These are phyloP conservation scores for Camillea tinctor DNA, from an alignment of 2,329 filamentous ascomycete genomes.

Conservation along the genomic window DNA sequence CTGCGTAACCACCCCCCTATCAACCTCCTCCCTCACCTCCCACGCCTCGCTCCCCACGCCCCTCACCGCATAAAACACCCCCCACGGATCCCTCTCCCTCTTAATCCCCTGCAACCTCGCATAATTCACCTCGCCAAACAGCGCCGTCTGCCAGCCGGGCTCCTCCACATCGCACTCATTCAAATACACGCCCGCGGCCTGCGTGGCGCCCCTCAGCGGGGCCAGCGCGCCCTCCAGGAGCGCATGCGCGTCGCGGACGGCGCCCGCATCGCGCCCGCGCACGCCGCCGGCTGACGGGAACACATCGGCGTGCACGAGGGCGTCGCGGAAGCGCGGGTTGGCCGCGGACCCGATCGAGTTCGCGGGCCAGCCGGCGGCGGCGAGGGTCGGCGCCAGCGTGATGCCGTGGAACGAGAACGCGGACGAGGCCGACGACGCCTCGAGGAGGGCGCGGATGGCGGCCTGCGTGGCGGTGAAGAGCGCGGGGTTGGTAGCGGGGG, in stretches of 20 bases:
- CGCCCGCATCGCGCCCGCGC: constrained; percentile 21
- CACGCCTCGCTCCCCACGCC: constrained; percentile 53
- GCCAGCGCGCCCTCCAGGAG: constrained; percentile 25
- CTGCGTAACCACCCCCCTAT: constrained; percentile 32
- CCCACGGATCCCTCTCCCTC: constrained; percentile 44
- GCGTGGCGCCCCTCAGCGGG: constrained; percentile 34
- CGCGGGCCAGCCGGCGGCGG: constrained; percentile 31
- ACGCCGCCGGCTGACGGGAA: constrained; percentile 20
- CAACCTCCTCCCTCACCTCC: constrained; percentile 34
- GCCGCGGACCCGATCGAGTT: constrained; percentile 26
- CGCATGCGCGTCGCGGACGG: constrained; percentile 20
- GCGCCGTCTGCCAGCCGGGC: constrained; percentile 43
- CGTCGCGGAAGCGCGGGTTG: constrained; percentile 45
- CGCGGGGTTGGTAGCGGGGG: constrained; percentile 10
- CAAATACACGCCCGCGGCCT: constrained; percentile 45
- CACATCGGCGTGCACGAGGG: constrained; percentile 33
- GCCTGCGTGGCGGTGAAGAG: constrained; percentile 26
- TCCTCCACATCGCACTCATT: constrained; percentile 53
- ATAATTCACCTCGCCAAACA: constrained; percentile 47
- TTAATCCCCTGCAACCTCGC: constrained; percentile 43
- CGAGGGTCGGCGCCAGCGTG: constrained; percentile 29
- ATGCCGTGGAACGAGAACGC: constrained; percentile 31
- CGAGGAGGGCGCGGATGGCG: constrained; percentile 36
- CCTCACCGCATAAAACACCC: constrained; percentile 47
- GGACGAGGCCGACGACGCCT: constrained; percentile 30